These are phyloP conservation scores for Chenopodium quinoa DNA, from an alignment of 148 eudicot genomes.

Conservation along the genomic window DNA sequence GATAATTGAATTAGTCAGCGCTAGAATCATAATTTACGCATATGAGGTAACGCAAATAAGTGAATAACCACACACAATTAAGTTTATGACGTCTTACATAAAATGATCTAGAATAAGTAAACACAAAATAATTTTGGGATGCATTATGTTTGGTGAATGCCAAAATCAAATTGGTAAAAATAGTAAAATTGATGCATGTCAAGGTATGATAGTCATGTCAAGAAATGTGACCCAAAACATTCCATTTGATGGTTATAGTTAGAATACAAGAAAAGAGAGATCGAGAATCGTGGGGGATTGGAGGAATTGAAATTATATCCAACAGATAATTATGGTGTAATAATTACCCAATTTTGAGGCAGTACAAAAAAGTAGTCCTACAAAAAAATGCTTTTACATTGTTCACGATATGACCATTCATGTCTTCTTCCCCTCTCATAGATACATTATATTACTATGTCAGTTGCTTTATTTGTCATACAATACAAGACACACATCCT, in stretches of 20 bases:
- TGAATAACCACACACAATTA: too few relatives aligned
- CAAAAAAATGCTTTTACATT: constrained; percentile 14
- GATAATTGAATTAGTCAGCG: too few relatives aligned
- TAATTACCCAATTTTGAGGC: constrained; percentile 28
- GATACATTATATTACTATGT: constrained; percentile 12
- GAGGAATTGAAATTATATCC: constrained; percentile 23
- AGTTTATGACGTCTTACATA: too few relatives aligned
- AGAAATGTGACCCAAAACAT: constrained; percentile 33
- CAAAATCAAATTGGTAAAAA: too few relatives aligned
- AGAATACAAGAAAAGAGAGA: background rate
- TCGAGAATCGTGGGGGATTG: constrained; percentile 6
- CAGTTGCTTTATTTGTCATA: constrained; percentile 22
- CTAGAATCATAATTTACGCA: too few relatives aligned
- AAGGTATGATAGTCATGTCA: constrained; percentile 16
- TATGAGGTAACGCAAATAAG: too few relatives aligned
- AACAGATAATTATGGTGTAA: constrained; percentile 33
- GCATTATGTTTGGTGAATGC: too few relatives aligned
- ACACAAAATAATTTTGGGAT: too few relatives aligned
- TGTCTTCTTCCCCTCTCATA: constrained; percentile 21
- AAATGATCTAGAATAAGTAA: too few relatives aligned
- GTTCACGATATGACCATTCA: constrained; percentile 33
- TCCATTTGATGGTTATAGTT: constrained; percentile 4
- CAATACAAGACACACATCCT: background rate
- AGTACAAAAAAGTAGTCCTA: constrained; percentile 11
- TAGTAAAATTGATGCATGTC: background rate